Conservation (phyloP, 441 rosid species). For the Gossypium gossypioides region DNA sequence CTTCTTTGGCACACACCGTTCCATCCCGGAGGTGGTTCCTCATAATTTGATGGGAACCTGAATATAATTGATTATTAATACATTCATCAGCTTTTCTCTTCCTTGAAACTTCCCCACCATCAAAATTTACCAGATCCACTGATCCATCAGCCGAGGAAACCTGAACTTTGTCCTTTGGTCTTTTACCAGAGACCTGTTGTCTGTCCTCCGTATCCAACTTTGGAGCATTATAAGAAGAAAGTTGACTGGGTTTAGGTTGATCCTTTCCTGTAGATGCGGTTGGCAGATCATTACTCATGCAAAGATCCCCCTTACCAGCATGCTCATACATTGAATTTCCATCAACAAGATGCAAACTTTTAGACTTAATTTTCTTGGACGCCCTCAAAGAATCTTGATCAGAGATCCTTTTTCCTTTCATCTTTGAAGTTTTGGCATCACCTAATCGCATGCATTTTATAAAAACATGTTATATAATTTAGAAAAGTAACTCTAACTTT, state of each 20-base stretch:
- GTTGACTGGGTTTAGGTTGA: slow-evolving; percentile 29
- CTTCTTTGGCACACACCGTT: slow-evolving; percentile 31
- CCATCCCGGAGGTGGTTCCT: slow-evolving; percentile 30
- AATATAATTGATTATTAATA: slow-evolving; percentile 26
- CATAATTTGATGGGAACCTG: slow-evolving; percentile 16
- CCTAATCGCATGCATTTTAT: slow-evolving; percentile 35
- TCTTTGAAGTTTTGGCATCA: slow-evolving; percentile 43
- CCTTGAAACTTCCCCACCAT: slow-evolving; percentile 33
- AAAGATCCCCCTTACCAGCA: slow-evolving; percentile 38
- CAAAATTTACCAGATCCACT: slow-evolving; percentile 26
- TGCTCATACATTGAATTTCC: slow-evolving; percentile 41
- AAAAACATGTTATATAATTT: slow-evolving; percentile 18
- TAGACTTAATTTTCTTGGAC: slow-evolving; percentile 60
- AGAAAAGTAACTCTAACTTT: slow-evolving; percentile 9
- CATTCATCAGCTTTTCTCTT: slow-evolving; percentile 55
- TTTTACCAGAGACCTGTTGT: slow-evolving; percentile 33
- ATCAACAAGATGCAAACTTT: slow-evolving; percentile 30
- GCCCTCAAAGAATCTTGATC: slow-evolving; percentile 40
- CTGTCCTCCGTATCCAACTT: slow-evolving; percentile 30
- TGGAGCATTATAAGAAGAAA: slow-evolving; percentile 26
- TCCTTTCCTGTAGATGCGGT: slow-evolving; percentile 33
- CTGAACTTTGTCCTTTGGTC: slow-evolving; percentile 38
- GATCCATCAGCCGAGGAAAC: slow-evolving; percentile 33
- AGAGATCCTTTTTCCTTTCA: slow-evolving; percentile 44
- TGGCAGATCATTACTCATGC: slow-evolving; percentile 40